These are phyloP conservation scores for Chytriomyces hyalinus DNA, from an alignment of 192 early-diverging fungal genomes.

Conservation along the genomic window DNA sequence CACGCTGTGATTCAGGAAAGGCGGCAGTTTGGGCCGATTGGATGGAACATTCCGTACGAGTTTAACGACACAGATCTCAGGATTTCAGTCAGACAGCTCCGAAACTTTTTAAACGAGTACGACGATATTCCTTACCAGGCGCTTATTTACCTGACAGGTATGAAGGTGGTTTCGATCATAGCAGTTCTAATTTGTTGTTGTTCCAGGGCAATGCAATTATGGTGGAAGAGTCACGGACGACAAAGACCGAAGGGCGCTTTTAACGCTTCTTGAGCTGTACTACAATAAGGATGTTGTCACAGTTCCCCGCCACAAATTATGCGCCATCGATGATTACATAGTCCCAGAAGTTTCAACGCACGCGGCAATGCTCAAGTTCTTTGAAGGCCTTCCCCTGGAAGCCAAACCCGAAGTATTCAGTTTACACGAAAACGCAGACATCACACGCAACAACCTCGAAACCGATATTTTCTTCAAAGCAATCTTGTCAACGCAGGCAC, in stretches of 20 bases:
- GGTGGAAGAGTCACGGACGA: slow-evolving; percentile 67
- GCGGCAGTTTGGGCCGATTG: slow-evolving; percentile 65
- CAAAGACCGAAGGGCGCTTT: slow-evolving; percentile 60
- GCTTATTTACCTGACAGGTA: slow-evolving; percentile 62
- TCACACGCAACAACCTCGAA: slow-evolving; percentile 65
- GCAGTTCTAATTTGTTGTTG: slow-evolving; percentile 19
- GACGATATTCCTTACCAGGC: slow-evolving; percentile 64
- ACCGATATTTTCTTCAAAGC: slow-evolving; percentile 63
- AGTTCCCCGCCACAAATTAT: slow-evolving; percentile 50
- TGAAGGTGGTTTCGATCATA: slow-evolving; percentile 20
- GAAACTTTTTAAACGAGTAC: slow-evolving; percentile 66
- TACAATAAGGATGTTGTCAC: slow-evolving; percentile 55
- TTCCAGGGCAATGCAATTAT: slow-evolving; percentile 64
- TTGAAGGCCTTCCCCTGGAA: slow-evolving; percentile 60
- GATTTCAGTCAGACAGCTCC: slow-evolving; percentile 65
- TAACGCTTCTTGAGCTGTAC: slow-evolving; percentile 52
- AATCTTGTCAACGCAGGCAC: slow-evolving; percentile 57
- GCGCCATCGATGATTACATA: slow-evolving; percentile 54
- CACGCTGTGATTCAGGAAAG: slow-evolving; percentile 68
- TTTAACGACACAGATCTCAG: slow-evolving; percentile 67
- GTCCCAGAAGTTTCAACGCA: slow-evolving; percentile 53
- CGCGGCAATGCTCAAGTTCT: slow-evolving; percentile 52
- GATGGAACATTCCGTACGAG: slow-evolving; percentile 71
- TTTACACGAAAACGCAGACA: slow-evolving; percentile 69
- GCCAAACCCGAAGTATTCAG: slow-evolving; percentile 64